Evolutionary conservation across 306 rosid genomes (phyloP), one percentile per base, ranked within the genome.

Genomic region (Chamaecrista fasciculata): DNA sequence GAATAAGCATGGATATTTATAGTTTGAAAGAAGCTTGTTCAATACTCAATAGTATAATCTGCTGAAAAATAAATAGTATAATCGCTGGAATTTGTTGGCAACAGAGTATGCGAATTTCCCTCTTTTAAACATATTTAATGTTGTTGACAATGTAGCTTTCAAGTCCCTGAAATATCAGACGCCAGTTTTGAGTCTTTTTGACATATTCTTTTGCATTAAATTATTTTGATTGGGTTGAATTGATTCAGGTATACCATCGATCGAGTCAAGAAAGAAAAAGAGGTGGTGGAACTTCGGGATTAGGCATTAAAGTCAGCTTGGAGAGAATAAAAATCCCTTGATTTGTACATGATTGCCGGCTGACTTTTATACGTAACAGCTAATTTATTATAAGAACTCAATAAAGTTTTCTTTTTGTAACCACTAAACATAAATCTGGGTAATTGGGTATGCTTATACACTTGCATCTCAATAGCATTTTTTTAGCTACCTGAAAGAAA

Each of bases 201-300:
- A 31, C 33, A 50, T 25, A 64, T 50, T 11, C 8, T 62, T 62
- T 14, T 51, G 10, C 4, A 19, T 16, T 43, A 69, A 14, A 31
- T 21, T 29, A 18, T 11, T 9, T 62, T 59, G 43, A 69, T 19
- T 69, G 28, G 60, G 43, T 78, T 69, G 14, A 23, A 69, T 34
- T 53, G 76, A 68, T 53, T 62, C 87, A 84, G 95, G 76, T 71
- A 61, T 79, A 43, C 71, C 85, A 33, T 78, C 95, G 21, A 61
- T 18, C 40, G 95, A 84, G 56, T 75, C 66, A 43, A 84, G 82
- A 34, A 88, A 78, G 87, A 87, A 86, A 80, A 81, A 66, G 83
- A 80, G 67, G 53, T 86, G 97, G 95, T 88, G 90, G 90, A 84
- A 11, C 51, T 87, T 87, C 47, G 85, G 95, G 58, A 84, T 80